Evolutionary conservation across 208 protist species (phyloP).

Genomic region (Tritrichomonas foetus): DNA sequence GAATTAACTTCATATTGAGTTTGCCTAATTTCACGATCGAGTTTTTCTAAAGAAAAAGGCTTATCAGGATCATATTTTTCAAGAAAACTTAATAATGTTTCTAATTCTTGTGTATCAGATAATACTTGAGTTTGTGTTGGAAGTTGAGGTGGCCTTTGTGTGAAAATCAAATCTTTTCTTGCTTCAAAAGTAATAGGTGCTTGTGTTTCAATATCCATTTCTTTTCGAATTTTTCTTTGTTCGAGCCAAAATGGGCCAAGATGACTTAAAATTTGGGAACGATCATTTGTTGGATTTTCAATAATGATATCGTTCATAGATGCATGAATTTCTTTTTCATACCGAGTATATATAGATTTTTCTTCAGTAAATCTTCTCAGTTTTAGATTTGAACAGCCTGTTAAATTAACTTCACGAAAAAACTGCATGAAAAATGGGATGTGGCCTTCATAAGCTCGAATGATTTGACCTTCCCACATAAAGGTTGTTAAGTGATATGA

Average conservation of each 20-base stretch:
- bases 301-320: neutral
- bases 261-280: neutral
- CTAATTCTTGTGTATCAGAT: neutral
- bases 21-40: neutral
- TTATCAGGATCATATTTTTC: constrained; percentile 6
- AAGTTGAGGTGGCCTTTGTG: neutral
- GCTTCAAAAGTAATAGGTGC: neutral
- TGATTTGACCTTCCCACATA: neutral
- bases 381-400: neutral
- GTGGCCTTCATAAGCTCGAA: neutral
- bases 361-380: neutral
- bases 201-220: neutral
- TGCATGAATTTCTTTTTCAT: neutral
- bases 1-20: constrained; percentile 2
- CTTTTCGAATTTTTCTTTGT: neutral
- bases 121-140: neutral
- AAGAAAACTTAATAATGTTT: neutral
- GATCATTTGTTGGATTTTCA: neutral
- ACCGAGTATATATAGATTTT: neutral
- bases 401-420: neutral
- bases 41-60: neutral
- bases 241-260: neutral
- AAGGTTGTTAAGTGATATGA: neutral
- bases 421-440: constrained; percentile 10
- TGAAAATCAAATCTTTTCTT: neutral